Evolutionary conservation across 2,329 filamentous ascomycete genomes (phyloP).

Genomic region (Fusarium agapanthi): DNA sequence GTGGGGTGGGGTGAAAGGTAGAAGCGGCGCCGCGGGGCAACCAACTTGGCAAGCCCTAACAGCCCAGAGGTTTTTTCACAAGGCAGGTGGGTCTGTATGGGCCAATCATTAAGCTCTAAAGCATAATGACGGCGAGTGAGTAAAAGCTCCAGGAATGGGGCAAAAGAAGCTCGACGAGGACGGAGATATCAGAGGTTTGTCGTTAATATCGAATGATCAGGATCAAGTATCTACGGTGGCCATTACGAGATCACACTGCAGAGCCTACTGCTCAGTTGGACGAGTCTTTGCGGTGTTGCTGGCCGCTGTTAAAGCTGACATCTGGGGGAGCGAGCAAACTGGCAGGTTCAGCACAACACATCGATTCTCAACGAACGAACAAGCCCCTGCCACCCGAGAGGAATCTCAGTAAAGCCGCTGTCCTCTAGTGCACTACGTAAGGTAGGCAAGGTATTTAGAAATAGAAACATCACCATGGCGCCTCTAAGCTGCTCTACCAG

Average conservation of each 20-base stretch:
- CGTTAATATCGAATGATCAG: not conserved
- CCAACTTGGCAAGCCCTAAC: conserved; percentile 49
- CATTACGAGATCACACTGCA: not conserved
- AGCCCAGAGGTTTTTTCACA: conserved; percentile 42
- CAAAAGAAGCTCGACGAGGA: conserved; percentile 14
- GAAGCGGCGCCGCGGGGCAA: conserved; percentile 48
- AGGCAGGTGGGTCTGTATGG: not conserved
- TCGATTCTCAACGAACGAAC: not conserved
- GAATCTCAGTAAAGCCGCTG: not conserved
- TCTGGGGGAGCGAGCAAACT: not conserved
- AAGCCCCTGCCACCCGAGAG: not conserved
- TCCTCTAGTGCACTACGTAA: not conserved
- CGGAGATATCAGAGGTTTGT: conserved; percentile 6
- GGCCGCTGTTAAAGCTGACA: not conserved
- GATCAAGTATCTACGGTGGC: not conserved
- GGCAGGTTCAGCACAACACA: not conserved
- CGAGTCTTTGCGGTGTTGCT: not conserved
- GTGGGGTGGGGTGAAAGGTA: conserved; percentile 40
- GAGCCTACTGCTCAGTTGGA: not conserved
- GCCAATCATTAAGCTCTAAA: conserved; percentile 33
- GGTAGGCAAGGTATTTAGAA: not conserved
- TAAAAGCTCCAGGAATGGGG: conserved; percentile 27
- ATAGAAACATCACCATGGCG: not conserved
- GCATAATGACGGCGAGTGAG: conserved; percentile 16
- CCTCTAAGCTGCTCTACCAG: not conserved